Evolutionary conservation across 1,284 basidiomycete genomes (phyloP).

Genomic region (Exsudoporus floridanus): DNA sequence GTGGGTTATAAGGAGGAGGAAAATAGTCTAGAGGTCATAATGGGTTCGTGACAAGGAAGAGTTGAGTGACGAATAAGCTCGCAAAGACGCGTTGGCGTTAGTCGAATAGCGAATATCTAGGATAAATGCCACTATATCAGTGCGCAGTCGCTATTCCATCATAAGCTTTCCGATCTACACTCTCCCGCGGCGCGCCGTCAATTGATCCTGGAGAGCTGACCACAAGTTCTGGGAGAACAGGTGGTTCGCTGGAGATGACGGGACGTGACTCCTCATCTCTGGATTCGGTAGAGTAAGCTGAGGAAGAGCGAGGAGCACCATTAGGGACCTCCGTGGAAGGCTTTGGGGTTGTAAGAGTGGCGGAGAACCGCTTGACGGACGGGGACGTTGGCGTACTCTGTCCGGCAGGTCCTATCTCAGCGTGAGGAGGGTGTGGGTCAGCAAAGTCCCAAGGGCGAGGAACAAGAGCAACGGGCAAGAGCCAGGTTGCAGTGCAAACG

Average conservation of each 20-base stretch:
- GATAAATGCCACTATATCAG: conserved; percentile 10
- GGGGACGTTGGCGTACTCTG: conserved; percentile 25
- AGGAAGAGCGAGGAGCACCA: conserved; percentile 26
- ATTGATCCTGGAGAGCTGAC: conserved; percentile 38
- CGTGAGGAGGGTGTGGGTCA: conserved; percentile 36
- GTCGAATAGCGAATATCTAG: not conserved
- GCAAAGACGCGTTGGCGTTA: not conserved
- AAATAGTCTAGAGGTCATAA: conserved; percentile 7
- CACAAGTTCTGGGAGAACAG: conserved; percentile 38
- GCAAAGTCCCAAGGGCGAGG: conserved; percentile 77
- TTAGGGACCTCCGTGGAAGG: conserved; percentile 29
- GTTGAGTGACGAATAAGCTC: not conserved
- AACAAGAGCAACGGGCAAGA: conserved; percentile 75
- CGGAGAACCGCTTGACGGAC: conserved; percentile 30
- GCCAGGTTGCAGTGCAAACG: conserved; percentile 82
- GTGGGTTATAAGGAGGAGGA: conserved; percentile 3
- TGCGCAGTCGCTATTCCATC: conserved; percentile 22
- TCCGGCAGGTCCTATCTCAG: conserved; percentile 12
- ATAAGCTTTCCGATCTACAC: conserved; percentile 13
- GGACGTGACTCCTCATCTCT: conserved; percentile 25
- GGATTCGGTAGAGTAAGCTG: conserved; percentile 30
- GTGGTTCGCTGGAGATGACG: conserved; percentile 33
- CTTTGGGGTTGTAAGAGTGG: conserved; percentile 31
- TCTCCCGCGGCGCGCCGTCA: conserved; percentile 28
- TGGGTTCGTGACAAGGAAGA: not conserved